A percentile compares a stretch with the other conserved stretches of the same genome.
Conservation (phyloP, 768 basidiomycete species). For the Porpolomopsis calyptriformis region DNA sequence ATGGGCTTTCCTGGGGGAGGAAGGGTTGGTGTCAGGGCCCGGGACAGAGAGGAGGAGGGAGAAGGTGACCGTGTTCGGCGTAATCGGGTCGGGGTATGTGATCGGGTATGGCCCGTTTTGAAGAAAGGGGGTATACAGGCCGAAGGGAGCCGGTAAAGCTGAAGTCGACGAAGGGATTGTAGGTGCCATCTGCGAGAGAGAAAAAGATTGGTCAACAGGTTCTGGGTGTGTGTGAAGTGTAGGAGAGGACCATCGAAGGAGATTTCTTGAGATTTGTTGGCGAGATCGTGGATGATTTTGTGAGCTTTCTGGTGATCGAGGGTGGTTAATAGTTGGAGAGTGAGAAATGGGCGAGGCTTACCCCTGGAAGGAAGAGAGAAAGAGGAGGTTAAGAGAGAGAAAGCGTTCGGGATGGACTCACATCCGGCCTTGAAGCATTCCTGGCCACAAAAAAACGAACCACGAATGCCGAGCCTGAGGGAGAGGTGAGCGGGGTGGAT, state of each 20-base stretch:
- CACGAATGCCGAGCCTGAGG: constrained; percentile 65
- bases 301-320: constrained; percentile 58
- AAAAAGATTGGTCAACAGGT: not conserved
- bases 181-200: constrained; percentile 49
- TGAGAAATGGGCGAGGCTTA: constrained; percentile 9
- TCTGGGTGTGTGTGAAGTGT: not conserved
- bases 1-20: constrained; percentile 41
- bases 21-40: constrained; percentile 8
- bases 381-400: too few relatives aligned
- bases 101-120: constrained; percentile 63
- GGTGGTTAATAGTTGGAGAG: not conserved
- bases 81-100: constrained; percentile 88
- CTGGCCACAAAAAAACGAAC: constrained; percentile 89
- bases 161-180: constrained; percentile 70
- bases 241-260: not conserved
- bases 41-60: too few relatives aligned
- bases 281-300: constrained; percentile 65
- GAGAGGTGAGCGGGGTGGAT: constrained; percentile 3
- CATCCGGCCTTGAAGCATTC: constrained; percentile 95
- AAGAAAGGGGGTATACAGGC: constrained; percentile 82
- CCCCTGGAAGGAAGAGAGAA: too few relatives aligned
- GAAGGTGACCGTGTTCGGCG: too few relatives aligned
- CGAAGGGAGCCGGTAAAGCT: constrained; percentile 70
- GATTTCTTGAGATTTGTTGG: not conserved
- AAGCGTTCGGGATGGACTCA: constrained; percentile 32